Evolutionary conservation across 805 yeast genomes (phyloP).

Genomic region (Metschnikowia reukaufii): DNA sequence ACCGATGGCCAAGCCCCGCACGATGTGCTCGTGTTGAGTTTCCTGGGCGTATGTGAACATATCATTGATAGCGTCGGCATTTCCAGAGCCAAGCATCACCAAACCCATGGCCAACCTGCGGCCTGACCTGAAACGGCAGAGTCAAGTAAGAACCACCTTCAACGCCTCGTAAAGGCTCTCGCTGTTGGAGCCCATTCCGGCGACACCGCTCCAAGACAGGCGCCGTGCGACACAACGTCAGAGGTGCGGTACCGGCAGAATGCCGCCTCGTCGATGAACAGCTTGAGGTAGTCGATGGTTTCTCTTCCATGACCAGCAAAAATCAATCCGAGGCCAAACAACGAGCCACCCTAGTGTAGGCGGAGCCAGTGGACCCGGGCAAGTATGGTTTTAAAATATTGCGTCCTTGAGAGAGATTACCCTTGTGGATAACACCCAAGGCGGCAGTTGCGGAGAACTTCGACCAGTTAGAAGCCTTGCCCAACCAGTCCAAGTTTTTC

Average conservation of each 20-base stretch:
- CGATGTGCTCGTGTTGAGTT: conserved; percentile 93
- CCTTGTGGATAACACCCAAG: conserved; percentile 93
- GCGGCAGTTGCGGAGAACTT: conserved; percentile 98
- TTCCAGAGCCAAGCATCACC: conserved; percentile 89
- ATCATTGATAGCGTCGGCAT: conserved; percentile 64
- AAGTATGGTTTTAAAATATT: conserved; percentile 85
- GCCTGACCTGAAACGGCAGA: conserved; percentile 95
- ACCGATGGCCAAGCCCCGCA: conserved; percentile 90
- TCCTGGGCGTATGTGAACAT: conserved; percentile 91
- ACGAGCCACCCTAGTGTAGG: conserved; percentile 95
- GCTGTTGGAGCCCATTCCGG: conserved; percentile 90
- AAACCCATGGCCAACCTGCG: conserved; percentile 96
- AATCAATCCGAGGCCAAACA: conserved; percentile 88
- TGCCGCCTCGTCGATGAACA: conserved; percentile 66
- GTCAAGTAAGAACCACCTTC: conserved; percentile 81
- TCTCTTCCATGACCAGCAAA: conserved; percentile 97
- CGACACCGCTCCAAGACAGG: conserved; percentile 94
- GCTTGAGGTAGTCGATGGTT: conserved; percentile 73
- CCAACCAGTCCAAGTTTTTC: conserved; percentile 90
- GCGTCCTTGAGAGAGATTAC: conserved; percentile 88
- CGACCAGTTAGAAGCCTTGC: conserved; percentile 98
- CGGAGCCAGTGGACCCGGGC: conserved; percentile 76
- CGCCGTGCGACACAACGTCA: conserved; percentile 92
- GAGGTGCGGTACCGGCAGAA: conserved; percentile 66
- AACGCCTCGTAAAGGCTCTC: conserved; percentile 75